Base-by-base conservation (phyloP, 805 yeast genomes). In the Ogataea methylovora region DNA sequence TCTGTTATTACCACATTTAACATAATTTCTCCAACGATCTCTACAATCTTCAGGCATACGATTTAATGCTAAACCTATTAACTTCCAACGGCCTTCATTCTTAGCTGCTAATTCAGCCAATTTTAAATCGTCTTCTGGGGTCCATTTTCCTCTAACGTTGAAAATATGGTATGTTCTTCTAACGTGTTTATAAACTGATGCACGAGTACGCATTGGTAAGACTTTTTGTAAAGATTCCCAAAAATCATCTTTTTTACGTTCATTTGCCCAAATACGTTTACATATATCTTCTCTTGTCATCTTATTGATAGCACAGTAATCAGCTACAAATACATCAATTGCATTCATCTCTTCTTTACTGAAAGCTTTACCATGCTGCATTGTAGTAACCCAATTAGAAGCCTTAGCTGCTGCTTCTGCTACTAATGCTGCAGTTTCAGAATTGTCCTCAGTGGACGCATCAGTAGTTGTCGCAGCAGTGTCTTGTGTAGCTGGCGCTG, bases 31-130 rank as follows among this genome's bases (percentile, higher is more conserved):
- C 95, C 95, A 90, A 47, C 97, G 69, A 56, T 90, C 97, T 46
- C 97, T 71, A 57, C 97, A 88, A 60, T 90, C 97, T 52, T 90
- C 97, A 0, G 97, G 97, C 97, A 90, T 90, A 49, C 97, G 68
- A 11, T 84, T 85, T 74, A 90, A 66, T 7, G 65, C 63, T 34
- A 70, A 70, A 7, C 97, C 97, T 40, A 90, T 84, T 27, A 67
- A 65, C 45, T 85, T 85, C 97, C 97, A 90, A 51, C 83, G 86
- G 13, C 92, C 86, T 38, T 79, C 85, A 45, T 75, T 72, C 18
- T 77, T 75, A 8, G 69, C 56, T 9, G 84, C 84, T 33, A 84
- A 60, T 35, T 68, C 69, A 2, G 76, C 75, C 34, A 90, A 64
- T 31, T 69, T 67, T 25, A 61, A 70, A 56, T 90, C 97, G 41